Evolutionary conservation across 2,329 filamentous ascomycete species (phyloP), one percentile per base, ranked within the genome.

Genomic region (Allantophomopsis cytisporea): DNA sequence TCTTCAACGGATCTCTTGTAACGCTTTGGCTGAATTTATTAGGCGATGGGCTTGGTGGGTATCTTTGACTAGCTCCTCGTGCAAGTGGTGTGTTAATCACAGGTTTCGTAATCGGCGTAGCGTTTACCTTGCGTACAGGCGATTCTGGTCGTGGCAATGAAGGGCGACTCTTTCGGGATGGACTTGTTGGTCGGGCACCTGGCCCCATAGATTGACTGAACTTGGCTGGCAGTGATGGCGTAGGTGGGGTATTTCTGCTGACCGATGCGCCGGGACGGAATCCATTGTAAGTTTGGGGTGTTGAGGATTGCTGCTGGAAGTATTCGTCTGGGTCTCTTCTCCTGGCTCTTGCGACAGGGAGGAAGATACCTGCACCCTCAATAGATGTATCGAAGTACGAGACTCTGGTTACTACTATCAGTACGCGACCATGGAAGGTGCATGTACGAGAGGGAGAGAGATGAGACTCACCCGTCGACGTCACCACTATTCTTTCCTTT

Each of bases 401-500:
- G 37, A 79, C 55, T 41, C 76, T 80, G 54, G 7, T 5, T 13
- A 14, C 16, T 32, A 15, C 15, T 34, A 34, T 15, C 12, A 17
- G 31, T 31, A 46, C 41, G 35, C 44, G 36, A 39, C 50, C 50
- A 50, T 49, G 55, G 43, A 47, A 47, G 18, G 31, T 31, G 31
- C 28, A 33, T 33, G 40, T 36, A 23, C 34, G 41, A 45, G 30
- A 42, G 34, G 37, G 39, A 45, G 30, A 42, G 34, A 36, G 39
- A 40, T 43, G 43, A 18, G 46, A 54, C 75, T 61, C 69, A 89
- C 84, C 89, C 91, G 50, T 96, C 89, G 40, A 96, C 91, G 59
- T 94, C 88, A 46, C 91, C 91, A 53, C 75, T 93, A 56, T 98
- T 98, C 68, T 98, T 98, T 28, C 91, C 91, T 55, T 82, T 76